Conservation (phyloP, 148 eudicot genomes). For the Nyssa sinensis region DNA sequence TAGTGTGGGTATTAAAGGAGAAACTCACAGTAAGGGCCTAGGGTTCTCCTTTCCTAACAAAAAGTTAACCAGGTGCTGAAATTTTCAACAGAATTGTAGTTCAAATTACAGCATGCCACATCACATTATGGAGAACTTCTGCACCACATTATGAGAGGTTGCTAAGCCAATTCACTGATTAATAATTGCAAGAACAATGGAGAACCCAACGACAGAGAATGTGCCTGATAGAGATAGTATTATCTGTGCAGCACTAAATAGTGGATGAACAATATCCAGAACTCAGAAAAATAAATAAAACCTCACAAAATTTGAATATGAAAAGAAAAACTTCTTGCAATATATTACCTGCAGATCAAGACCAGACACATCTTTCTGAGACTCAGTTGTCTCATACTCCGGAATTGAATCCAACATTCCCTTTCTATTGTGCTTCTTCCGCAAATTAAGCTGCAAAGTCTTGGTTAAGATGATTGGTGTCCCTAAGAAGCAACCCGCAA, state of each 20-base stretch:
- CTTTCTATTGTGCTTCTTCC: slow-evolving; percentile 53
- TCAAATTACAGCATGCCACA: background rate
- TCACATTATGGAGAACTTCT: background rate
- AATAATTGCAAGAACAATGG: background rate
- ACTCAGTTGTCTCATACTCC: slow-evolving; percentile 45
- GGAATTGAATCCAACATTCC: slow-evolving; percentile 49
- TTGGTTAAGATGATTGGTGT: slow-evolving; percentile 59
- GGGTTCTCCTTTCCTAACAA: background rate
- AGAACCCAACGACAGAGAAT: background rate
- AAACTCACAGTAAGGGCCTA: background rate
- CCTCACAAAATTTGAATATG: background rate
- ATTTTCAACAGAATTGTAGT: background rate
- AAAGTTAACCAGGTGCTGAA: background rate
- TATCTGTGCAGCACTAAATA: no score
- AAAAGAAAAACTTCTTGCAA: no score
- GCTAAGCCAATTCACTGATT: background rate
- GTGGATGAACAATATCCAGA: no score
- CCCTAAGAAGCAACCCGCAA: slow-evolving; percentile 63
- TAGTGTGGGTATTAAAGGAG: background rate
- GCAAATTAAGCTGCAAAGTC: slow-evolving; percentile 47
- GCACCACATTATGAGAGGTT: background rate
- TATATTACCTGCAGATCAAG: slow-evolving; percentile 55
- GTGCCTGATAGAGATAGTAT: background rate
- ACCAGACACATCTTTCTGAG: slow-evolving; percentile 25
- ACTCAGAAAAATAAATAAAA: background rate